These are phyloP conservation scores for Collybia mongolica DNA, from an alignment of 768 basidiomycete genomes.

Conservation along the genomic window DNA sequence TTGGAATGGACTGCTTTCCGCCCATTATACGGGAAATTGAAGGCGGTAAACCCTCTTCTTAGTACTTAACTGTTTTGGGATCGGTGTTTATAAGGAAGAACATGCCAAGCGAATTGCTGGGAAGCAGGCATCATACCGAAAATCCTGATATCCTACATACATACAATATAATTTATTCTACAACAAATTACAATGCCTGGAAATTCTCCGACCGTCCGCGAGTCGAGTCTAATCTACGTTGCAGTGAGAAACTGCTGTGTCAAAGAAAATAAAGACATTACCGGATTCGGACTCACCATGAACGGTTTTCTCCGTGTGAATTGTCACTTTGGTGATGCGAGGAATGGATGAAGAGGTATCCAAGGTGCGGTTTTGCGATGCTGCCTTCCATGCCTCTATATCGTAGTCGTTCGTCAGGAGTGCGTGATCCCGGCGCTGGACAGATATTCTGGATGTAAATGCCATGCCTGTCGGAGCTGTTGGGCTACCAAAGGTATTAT, in stretches of 20 bases:
- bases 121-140: neutral
- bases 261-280: no score
- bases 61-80: neutral
- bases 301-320: no score
- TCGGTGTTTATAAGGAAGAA: neutral
- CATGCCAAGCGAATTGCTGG: neutral
- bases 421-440: neutral
- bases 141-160: neutral
- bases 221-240: no score
- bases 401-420: neutral
- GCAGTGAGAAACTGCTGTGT: no score
- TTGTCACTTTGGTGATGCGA: no score
- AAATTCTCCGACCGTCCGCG: no score
- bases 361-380: neutral
- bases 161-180: no score
- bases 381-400: neutral
- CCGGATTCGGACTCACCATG: no score
- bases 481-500: neutral
- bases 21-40: constrained; percentile 47
- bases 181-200: no score
- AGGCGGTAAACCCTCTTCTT: neutral
- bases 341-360: no score
- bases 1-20: constrained; percentile 71
- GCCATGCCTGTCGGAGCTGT: neutral
- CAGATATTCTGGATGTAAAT: neutral